phyloP scores from a whole-genome alignment of 306 rosid species.

The Cicer bijugum region DNA sequence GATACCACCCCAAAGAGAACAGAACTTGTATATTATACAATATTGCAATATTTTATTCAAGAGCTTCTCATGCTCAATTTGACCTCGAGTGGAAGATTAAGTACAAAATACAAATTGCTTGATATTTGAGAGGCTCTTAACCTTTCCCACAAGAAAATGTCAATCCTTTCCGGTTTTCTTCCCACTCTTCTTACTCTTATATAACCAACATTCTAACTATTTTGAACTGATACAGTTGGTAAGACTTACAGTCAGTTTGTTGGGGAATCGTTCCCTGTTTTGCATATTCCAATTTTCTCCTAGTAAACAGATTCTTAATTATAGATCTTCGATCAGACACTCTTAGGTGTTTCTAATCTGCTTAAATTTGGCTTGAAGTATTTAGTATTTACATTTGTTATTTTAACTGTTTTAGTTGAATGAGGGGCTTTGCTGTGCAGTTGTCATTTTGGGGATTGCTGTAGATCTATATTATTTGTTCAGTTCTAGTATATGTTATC shows the following conservation, averaged over 20 bases:
- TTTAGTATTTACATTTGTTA: neutral
- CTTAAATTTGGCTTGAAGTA: neutral
- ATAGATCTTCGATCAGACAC: neutral
- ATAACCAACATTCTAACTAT: neutral
- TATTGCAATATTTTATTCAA: neutral
- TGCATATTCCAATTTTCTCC: neutral
- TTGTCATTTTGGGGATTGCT: neutral
- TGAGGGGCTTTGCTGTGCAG: neutral
- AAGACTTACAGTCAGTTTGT: neutral
- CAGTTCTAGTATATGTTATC: neutral
- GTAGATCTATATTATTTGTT: neutral
- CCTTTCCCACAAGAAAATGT: neutral
- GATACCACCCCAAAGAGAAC: neutral
- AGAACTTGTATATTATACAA: neutral
- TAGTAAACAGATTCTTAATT: neutral
- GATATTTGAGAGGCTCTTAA: no score
- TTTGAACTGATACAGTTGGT: neutral
- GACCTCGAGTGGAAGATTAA: neutral
- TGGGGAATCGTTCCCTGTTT: no score
- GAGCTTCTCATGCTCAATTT: neutral
- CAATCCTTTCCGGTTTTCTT: neutral
- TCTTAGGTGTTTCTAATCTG: neutral
- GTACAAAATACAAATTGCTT: neutral
- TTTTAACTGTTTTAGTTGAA: conserved; percentile 2
- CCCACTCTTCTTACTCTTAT: neutral